Percentiles rank a stretch among this genome's conserved stretches.
phyloP scores from a whole-genome alignment of 208 protist genomes.

The Tetramitus jugosus region DNA sequence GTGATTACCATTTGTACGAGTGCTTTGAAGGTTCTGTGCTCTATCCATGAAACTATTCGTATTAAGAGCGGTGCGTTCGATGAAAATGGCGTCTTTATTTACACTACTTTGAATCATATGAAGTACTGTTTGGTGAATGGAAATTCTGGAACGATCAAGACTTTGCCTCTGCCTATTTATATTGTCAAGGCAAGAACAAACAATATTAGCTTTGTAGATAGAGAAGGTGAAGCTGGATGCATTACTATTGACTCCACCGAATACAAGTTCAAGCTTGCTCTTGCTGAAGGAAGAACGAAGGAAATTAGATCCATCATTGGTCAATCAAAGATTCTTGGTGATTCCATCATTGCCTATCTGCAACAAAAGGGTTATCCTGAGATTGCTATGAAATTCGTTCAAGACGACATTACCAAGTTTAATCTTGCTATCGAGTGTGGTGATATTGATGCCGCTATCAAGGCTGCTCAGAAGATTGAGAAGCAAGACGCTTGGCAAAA shows the following conservation, averaged over 20 bases:
- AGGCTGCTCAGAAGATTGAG: conserved; percentile 77
- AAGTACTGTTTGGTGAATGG: conserved; percentile 85
- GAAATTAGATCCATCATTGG: conserved; percentile 87
- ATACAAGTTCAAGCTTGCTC: conserved; percentile 88
- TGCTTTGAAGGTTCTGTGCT: conserved; percentile 74
- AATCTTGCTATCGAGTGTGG: conserved; percentile 95
- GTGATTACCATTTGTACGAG: conserved; percentile 71
- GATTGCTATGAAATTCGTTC: conserved; percentile 95
- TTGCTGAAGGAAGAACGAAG: conserved; percentile 76
- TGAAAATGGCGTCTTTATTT: conserved; percentile 80
- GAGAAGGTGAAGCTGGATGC: conserved; percentile 66
- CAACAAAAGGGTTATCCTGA: conserved; percentile 93
- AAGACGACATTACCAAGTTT: conserved; percentile 89
- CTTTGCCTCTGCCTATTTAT: conserved; percentile 88
- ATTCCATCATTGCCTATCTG: conserved; percentile 95
- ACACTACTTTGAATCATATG: conserved; percentile 94
- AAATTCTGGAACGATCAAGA: conserved; percentile 92
- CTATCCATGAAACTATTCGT: conserved; percentile 77
- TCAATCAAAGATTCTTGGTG: conserved; percentile 74
- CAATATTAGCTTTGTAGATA: conserved; percentile 75
- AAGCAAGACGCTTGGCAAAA: conserved; percentile 73
- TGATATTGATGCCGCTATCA: conserved; percentile 79
- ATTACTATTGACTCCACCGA: conserved; percentile 83
- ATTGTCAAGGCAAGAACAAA: conserved; percentile 71
- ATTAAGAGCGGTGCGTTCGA: conserved; percentile 88